Evolutionary conservation across 345 rosid genomes (phyloP), one percentile per base, ranked within the genome.

Genomic region (Mangifera indica): DNA sequence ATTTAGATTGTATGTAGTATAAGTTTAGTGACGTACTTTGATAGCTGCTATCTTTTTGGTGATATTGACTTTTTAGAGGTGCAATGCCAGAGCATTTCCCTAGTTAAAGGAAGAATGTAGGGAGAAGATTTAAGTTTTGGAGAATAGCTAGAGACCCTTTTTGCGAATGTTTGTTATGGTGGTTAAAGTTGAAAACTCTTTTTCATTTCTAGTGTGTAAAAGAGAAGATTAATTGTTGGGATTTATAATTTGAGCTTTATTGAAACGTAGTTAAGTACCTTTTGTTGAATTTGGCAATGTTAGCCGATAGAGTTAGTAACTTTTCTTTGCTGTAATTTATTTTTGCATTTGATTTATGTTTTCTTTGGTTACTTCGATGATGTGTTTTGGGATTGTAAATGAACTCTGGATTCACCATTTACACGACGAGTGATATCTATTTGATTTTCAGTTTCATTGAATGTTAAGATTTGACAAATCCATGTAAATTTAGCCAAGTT

Each of bases 341-440:
- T 63, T 63, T 63, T 60, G 44, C 34, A 42, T 69, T 68, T 34
- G 34, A 40, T 54, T 68, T 55, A 24, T 61, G 10, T 59, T 60
- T 70, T 25, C 58, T 70, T 70, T 60, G 11, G 40, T 40, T 68
- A 55, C 51, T 55, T 68, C n/a, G 32, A 40, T 40, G 15, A 54
- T 54, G 10, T 37, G 34, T 37, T 54, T 54, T 7, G 22, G 61
- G 52, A 1, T 5, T 44, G 46, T 52, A 21, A 32, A 20, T 26
- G 15, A 5, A n/a, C 13, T 32, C n/a, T 34, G 7, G 17, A 69
- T 56, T 17, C 25, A 22, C 9, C 52, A 40, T 59, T 32, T 55
- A 44, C 15, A 63, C 42, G 40, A 21, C 14, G 2, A 34, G 46
- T 34, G 59, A 34, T 49, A 20, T 11, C 3, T n/a, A 60, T 70